Evolutionary conservation across 2,329 filamentous ascomycete species (phyloP).

Genomic region (Venturiaceae sp.): DNA sequence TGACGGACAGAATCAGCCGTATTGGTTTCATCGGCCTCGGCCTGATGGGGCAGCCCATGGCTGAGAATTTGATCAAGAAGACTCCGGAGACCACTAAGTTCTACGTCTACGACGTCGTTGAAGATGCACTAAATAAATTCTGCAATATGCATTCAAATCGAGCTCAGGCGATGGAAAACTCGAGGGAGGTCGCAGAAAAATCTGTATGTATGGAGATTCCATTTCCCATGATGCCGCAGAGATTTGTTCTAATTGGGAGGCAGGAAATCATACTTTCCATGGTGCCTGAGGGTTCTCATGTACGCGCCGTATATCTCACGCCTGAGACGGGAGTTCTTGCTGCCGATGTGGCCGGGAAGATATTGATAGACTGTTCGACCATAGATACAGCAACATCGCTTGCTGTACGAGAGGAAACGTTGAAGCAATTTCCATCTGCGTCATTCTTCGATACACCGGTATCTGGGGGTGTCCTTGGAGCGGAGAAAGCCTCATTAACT

Average conservation of each 20-base stretch:
- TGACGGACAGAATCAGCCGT: slow-evolving; percentile 14
- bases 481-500: slow-evolving; percentile 40
- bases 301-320: slow-evolving; percentile 41
- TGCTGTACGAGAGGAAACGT: slow-evolving; percentile 31
- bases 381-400: slow-evolving; percentile 45
- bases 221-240: background rate
- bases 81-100: slow-evolving; percentile 32
- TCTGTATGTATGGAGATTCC: slow-evolving; percentile 27
- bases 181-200: slow-evolving; percentile 40
- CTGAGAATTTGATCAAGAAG: slow-evolving; percentile 38
- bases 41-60: slow-evolving; percentile 47
- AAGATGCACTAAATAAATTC: slow-evolving; percentile 32
- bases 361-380: slow-evolving; percentile 46
- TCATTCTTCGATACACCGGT: slow-evolving; percentile 46
- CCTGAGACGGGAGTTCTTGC: slow-evolving; percentile 31
- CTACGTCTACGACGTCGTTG: slow-evolving; percentile 40
- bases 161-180: slow-evolving; percentile 29
- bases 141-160: slow-evolving; percentile 27
- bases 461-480: slow-evolving; percentile 43
- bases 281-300: slow-evolving; percentile 43
- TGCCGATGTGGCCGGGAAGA: slow-evolving; percentile 31
- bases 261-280: slow-evolving; percentile 43
- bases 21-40: slow-evolving; percentile 45
- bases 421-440: slow-evolving; percentile 26
- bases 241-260: slow-evolving; percentile 4